Evolutionary conservation across 306 rosid species (phyloP).

Genomic region (Sicyos edulis): DNA sequence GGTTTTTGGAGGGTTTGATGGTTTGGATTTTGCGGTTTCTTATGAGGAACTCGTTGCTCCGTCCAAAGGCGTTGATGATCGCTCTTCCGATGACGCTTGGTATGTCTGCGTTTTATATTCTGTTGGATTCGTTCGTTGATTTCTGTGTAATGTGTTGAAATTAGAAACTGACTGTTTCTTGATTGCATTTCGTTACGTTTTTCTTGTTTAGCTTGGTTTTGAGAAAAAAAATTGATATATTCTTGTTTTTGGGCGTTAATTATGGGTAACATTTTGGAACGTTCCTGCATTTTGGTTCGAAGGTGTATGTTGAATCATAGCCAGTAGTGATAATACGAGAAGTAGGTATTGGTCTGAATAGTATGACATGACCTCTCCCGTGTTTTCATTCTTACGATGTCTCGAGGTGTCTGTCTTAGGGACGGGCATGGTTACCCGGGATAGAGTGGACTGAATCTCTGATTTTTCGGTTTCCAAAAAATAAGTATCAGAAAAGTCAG

Average conservation of each 20-base stretch:
- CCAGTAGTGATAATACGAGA: background rate
- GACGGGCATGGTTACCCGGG: no score
- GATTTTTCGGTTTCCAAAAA: no score
- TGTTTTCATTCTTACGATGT: no score
- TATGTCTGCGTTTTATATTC: constrained; percentile 30
- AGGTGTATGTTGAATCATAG: background rate
- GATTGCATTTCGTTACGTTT: background rate
- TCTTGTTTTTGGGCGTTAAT: background rate
- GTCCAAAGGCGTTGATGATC: constrained; percentile 25
- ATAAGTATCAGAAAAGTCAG: background rate
- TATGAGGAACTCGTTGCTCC: constrained; percentile 55
- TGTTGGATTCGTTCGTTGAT: constrained; percentile 9
- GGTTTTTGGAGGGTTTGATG: constrained; percentile 57
- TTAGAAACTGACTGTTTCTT: background rate
- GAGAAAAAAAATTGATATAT: background rate
- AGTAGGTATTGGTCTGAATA: background rate
- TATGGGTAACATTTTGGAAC: constrained; percentile 10
- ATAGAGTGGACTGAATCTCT: no score
- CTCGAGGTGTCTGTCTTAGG: no score
- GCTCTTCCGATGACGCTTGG: constrained; percentile 70
- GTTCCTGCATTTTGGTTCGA: background rate
- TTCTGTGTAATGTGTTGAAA: constrained; percentile 28
- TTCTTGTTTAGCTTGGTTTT: constrained; percentile 1
- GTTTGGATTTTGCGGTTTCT: constrained; percentile 53
- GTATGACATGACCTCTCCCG: background rate